These are phyloP conservation scores for Aspergillus incahuasiensis DNA, from an alignment of 495 filamentous ascomycete species.

Conservation along the genomic window DNA sequence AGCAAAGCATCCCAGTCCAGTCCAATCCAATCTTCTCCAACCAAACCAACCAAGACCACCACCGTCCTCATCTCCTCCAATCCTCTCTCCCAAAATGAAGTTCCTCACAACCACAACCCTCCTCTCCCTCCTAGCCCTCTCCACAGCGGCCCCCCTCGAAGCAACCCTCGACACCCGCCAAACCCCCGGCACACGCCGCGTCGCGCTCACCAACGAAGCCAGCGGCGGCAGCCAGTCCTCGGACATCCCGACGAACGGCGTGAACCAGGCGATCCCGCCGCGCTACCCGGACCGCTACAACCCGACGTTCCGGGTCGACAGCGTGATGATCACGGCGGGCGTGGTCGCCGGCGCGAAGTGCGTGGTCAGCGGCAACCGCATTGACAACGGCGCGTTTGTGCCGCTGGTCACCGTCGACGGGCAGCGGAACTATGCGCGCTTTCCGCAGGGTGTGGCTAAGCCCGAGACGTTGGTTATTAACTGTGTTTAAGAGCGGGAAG, in stretches of 20 bases:
- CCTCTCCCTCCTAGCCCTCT: neutral
- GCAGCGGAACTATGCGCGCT: neutral
- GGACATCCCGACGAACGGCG: neutral
- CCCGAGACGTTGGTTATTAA: neutral
- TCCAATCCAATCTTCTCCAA: neutral
- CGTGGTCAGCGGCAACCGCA: neutral
- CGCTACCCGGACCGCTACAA: neutral
- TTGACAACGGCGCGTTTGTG: neutral
- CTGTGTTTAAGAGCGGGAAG: neutral
- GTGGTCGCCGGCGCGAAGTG: neutral
- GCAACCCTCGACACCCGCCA: neutral
- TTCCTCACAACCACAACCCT: neutral
- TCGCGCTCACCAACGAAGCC: neutral
- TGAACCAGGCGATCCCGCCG: neutral
- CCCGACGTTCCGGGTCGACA: neutral
- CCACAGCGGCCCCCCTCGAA: neutral
- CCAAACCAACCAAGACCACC: neutral
- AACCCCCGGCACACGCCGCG: neutral
- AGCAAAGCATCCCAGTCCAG: neutral
- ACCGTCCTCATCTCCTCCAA: no score
- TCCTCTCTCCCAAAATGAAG: neutral
- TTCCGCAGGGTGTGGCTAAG: neutral
- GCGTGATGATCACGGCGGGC: neutral
- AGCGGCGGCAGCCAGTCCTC: neutral
- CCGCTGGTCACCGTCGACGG: neutral